These are phyloP conservation scores for Flaveria trinervia DNA, from an alignment of 129 eudicot species.

Conservation along the genomic window DNA sequence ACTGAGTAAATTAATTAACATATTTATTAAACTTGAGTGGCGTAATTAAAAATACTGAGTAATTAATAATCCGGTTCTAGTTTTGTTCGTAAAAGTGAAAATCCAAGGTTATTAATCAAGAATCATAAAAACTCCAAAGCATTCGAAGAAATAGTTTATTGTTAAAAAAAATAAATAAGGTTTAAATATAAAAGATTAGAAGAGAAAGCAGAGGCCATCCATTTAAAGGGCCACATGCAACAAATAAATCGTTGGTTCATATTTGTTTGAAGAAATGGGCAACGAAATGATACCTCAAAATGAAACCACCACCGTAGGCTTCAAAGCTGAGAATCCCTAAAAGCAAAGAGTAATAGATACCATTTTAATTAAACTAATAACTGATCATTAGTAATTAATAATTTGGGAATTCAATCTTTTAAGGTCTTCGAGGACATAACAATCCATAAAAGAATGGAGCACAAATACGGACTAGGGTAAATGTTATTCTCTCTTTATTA, in stretches of 20 bases:
- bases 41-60: too few relatives aligned
- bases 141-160: too few relatives aligned
- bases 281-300: not conserved
- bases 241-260: not conserved
- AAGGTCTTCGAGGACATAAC: constrained; percentile 13
- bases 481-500: constrained; percentile 14
- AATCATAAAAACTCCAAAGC: too few relatives aligned
- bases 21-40: too few relatives aligned
- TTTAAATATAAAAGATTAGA: too few relatives aligned
- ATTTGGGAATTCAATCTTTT: constrained; percentile 4
- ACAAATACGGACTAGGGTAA: constrained; percentile 16
- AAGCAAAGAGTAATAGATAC: constrained; percentile 12
- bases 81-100: too few relatives aligned
- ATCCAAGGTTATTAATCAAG: too few relatives aligned
- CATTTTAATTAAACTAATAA: not conserved
- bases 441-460: not conserved
- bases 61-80: too few relatives aligned
- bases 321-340: constrained; percentile 31
- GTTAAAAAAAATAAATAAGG: too few relatives aligned
- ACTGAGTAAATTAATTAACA: too few relatives aligned
- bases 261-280: not conserved
- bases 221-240: not conserved
- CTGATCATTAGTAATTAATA: not conserved
- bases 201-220: too few relatives aligned
- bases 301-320: constrained; percentile 28